Percentiles rank a stretch among this genome's conserved stretches.
These are phyloP conservation scores for Kwoniella newhampshirensis DNA, from an alignment of 768 basidiomycete genomes.

Conservation along the genomic window DNA sequence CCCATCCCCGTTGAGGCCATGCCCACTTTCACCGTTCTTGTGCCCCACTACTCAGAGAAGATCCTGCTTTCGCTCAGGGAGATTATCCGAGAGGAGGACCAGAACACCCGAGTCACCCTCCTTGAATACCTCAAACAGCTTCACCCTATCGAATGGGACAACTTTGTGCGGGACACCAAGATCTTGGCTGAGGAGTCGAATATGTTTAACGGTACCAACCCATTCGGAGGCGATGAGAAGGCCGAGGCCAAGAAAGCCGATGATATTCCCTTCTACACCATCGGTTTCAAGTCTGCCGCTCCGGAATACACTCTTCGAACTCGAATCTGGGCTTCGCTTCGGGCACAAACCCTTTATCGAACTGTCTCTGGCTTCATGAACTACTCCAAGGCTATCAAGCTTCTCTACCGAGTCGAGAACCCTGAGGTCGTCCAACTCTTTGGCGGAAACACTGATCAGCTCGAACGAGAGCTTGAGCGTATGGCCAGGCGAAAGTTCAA, in stretches of 20 bases:
- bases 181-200: conserved; percentile 95
- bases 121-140: conserved; percentile 98
- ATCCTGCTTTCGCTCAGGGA: conserved; percentile 93
- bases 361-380: conserved; percentile 99
- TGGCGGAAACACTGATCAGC: conserved; percentile 94
- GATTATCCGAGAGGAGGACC: conserved; percentile 98
- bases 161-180: conserved; percentile 99
- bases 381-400: conserved; percentile 98
- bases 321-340: conserved; percentile 97
- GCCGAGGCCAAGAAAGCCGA: conserved; percentile 67
- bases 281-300: conserved; percentile 98
- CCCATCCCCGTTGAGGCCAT: conserved; percentile 97
- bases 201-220: conserved; percentile 69
- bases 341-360: conserved; percentile 96
- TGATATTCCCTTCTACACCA: conserved; percentile 95
- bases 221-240: conserved; percentile 75
- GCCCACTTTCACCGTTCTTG: conserved; percentile 98
- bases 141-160: conserved; percentile 98
- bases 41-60: conserved; percentile 99
- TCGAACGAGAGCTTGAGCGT: conserved; percentile 92
- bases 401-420: conserved; percentile 98
- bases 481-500: conserved; percentile 99
- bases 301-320: conserved; percentile 98
- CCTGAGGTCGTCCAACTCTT: conserved; percentile 97
- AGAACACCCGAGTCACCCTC: conserved; percentile 93